phyloP scores from a whole-genome alignment of 2,329 filamentous ascomycete genomes.

The Pyricularia pennisetigena region DNA sequence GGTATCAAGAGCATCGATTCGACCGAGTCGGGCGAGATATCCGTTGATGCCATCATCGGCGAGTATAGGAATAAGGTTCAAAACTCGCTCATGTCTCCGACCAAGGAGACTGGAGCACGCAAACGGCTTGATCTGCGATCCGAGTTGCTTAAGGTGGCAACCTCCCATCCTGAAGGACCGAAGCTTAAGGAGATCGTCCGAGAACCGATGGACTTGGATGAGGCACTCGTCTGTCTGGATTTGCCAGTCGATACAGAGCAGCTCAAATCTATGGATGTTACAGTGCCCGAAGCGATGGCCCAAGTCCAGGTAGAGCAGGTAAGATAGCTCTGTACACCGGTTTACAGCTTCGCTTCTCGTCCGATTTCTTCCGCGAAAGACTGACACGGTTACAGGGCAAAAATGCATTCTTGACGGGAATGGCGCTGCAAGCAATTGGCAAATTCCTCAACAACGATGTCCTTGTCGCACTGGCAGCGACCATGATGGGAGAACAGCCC shows the following conservation, averaged over 20 bases:
- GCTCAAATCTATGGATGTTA: conserved; percentile 1
- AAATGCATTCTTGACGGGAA: conserved; percentile 3
- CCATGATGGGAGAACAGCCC: conserved; percentile 1
- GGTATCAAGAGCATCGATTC: neutral
- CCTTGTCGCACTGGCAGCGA: neutral
- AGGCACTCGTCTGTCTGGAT: conserved; percentile 28
- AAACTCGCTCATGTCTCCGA: conserved; percentile 4
- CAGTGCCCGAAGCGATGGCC: neutral
- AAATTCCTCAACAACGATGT: neutral
- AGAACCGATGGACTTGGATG: conserved; percentile 18
- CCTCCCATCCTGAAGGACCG: neutral
- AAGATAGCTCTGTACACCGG: neutral
- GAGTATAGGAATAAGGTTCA: conserved; percentile 6
- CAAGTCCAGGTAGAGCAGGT: conserved; percentile 3
- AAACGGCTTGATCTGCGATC: conserved; percentile 15
- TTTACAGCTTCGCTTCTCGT: neutral
- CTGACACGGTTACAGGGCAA: neutral
- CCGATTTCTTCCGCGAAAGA: neutral
- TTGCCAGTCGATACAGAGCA: neutral
- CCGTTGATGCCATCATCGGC: neutral
- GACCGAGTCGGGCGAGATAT: neutral
- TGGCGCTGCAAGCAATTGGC: conserved; percentile 3
- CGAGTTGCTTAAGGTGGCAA: conserved; percentile 3
- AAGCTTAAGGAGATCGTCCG: conserved; percentile 9
- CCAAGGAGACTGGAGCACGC: conserved; percentile 4